Percentiles rank a stretch among this genome's conserved stretches.
phyloP scores from a whole-genome alignment of 129 eudicot genomes.

The Cynara cardunculus region DNA sequence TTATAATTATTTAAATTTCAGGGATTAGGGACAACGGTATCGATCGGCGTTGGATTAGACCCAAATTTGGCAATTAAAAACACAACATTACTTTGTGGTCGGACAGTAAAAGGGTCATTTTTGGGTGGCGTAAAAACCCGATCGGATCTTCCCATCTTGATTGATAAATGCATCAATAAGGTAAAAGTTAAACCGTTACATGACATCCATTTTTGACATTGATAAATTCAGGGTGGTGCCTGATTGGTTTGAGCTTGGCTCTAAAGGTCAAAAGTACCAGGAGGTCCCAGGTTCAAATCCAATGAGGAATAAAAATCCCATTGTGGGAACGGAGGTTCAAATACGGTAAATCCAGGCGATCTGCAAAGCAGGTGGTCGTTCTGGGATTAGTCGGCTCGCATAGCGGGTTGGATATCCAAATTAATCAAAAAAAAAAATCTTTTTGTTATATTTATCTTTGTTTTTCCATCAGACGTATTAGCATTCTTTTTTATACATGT shows the following conservation, averaged over 20 bases:
- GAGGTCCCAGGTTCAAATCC: too few species aligned
- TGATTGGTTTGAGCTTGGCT: too few species aligned
- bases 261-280: too few species aligned
- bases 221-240: not conserved
- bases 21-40: constrained; percentile 47
- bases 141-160: constrained; percentile 40
- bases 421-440: too few species aligned
- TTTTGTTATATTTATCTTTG: not conserved
- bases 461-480: not conserved
- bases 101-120: constrained; percentile 42
- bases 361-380: too few species aligned
- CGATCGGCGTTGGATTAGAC: constrained; percentile 41
- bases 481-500: too few species aligned
- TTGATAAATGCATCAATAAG: constrained; percentile 42
- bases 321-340: too few species aligned
- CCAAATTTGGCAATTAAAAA: constrained; percentile 18
- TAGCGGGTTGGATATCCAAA: too few species aligned
- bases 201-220: not conserved
- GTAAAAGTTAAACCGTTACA: not conserved
- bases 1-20: not conserved
- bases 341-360: too few species aligned
- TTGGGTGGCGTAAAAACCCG: constrained; percentile 48
- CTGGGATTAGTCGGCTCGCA: too few species aligned
- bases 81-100: constrained; percentile 28
- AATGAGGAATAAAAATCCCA: too few species aligned